Conservation (phyloP, 75 land plant species). For the Isoetes taiwanensis region DNA sequence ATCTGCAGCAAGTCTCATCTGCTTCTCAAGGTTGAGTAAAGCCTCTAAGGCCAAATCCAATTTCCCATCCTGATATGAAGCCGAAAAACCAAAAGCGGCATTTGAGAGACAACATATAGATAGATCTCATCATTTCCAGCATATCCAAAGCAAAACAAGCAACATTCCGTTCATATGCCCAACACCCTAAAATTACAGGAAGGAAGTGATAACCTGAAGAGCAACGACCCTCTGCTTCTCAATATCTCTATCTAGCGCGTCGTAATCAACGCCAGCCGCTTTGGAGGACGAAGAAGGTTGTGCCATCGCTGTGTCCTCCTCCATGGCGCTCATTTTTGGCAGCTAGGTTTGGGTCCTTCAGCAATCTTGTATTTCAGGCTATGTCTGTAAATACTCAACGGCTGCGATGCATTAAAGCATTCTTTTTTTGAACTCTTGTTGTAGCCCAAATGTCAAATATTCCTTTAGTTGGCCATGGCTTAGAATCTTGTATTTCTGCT, state of each 20-base stretch:
- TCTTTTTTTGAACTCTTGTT: no score
- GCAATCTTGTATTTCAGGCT: no score
- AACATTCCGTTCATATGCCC: neutral
- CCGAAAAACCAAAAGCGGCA: neutral
- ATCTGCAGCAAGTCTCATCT: constrained; percentile 69
- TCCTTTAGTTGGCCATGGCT: no score
- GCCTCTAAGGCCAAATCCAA: constrained; percentile 53
- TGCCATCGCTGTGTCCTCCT: constrained; percentile 15
- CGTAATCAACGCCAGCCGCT: constrained; percentile 10
- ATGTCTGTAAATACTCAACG: no score
- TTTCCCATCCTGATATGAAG: constrained; percentile 24
- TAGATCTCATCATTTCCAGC: neutral
- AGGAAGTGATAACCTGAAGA: constrained; percentile 11
- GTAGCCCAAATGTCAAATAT: no score
- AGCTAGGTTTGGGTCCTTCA: no score
- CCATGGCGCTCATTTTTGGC: constrained; percentile 14
- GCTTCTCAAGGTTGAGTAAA: constrained; percentile 68
- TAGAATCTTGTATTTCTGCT: no score
- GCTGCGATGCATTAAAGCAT: no score
- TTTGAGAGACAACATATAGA: neutral
- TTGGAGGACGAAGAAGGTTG: neutral
- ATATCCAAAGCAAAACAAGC: neutral
- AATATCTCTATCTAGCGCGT: constrained; percentile 25
- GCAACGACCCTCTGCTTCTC: constrained; percentile 11
- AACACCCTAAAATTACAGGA: neutral